Evolutionary conservation across 768 basidiomycete genomes (phyloP), one percentile per base, ranked within the genome.

Genomic region (Leccinum fibrillosum): DNA sequence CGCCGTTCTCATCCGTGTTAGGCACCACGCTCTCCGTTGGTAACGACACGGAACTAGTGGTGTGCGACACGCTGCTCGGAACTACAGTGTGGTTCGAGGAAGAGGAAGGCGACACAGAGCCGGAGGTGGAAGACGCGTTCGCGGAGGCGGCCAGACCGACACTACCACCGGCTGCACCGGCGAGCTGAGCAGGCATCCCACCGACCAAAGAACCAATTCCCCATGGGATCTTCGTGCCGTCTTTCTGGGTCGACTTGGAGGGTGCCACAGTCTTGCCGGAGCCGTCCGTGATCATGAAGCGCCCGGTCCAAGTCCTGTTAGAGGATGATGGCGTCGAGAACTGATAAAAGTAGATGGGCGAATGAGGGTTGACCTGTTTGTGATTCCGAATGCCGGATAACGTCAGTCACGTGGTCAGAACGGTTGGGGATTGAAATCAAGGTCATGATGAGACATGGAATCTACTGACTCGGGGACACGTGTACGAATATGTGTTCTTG

Each of bases 311-410:
- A 23, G 65, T 62, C 67, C 75, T 77, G 51, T 66, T 67, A 37
- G 72, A 1, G 1, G 82, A 66, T 6, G 60, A 65, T 0, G 80
- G 73, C 1, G 82, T 72, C 15, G 81, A 76, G 77, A 89, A 92
- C 65, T 91, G 88, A 72, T 90, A 90, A 77, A 92, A 92, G 76
- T 91, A 92, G 62, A 92, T 84, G 37, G 83, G 66, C 2, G 90
- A 78, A 70, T 87, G 76, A 19, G 82, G 80, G 19, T 74, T 74
- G 39, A 92, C 88, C 86, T 88, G 44, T 19, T 42, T 42, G 17
- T 39, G n/a, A 42, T 42, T 42, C 39, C 42, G 42, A 42, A 19
- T 42, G 42, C 4, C 9, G 2, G 42, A 19, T 44, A 19, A 44
- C 10, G 42, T 44, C n/a, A 44, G 17, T n/a, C 9, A 39, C n/a